Conservation (phyloP, 768 basidiomycete species). For the Polyporus arcularius region DNA sequence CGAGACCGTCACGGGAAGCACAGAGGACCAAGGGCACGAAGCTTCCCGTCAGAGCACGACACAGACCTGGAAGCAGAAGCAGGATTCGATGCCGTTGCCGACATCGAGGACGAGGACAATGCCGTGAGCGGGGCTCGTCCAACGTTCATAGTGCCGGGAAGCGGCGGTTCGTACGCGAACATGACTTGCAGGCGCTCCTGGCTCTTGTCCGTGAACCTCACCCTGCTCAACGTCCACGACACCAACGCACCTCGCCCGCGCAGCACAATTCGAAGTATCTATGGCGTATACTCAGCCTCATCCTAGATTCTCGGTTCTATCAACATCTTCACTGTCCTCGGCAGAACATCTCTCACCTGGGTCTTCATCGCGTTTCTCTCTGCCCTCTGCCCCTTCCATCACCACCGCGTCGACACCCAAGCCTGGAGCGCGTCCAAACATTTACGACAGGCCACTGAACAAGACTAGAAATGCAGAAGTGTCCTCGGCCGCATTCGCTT, state of each 20-base stretch:
- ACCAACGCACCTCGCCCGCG: background rate
- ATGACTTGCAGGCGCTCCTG: too few relatives aligned
- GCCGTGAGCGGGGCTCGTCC: background rate
- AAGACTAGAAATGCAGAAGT: constrained; percentile 87
- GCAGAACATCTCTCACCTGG: constrained; percentile 55
- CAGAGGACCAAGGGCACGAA: too few relatives aligned
- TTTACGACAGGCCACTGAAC: constrained; percentile 88
- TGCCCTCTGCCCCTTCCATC: constrained; percentile 57
- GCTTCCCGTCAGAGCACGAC: too few relatives aligned
- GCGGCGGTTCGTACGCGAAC: too few relatives aligned
- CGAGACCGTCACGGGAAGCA: background rate
- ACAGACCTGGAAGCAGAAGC: background rate
- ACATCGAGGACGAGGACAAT: constrained; percentile 10
- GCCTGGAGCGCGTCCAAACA: constrained; percentile 58
- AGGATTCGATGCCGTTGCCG: constrained; percentile 9
- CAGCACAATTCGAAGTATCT: background rate
- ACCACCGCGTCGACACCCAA: constrained; percentile 44
- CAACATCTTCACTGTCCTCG: constrained; percentile 53
- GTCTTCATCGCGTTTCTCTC: constrained; percentile 67
- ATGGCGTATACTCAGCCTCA: constrained; percentile 60
- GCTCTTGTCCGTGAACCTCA: too few relatives aligned
- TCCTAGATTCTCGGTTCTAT: constrained; percentile 69
- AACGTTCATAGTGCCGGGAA: background rate
- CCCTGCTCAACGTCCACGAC: too few relatives aligned
- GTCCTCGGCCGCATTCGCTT: constrained; percentile 78